Evolutionary conservation across 2,329 filamentous ascomycete species (phyloP).

Genomic region (Fusarium torulosum): DNA sequence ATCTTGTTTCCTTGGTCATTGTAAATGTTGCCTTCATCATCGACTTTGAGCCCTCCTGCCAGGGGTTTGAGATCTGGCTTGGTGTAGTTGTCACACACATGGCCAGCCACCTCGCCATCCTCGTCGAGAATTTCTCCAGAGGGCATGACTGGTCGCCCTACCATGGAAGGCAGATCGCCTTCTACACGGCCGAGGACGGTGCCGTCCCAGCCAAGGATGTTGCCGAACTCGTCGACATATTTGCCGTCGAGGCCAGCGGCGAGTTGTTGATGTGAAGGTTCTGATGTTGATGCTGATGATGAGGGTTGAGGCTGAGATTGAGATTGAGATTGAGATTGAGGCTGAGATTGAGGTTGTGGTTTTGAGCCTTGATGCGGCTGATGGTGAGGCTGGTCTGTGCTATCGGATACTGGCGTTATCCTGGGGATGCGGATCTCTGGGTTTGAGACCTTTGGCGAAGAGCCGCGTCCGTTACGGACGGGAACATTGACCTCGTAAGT

Average conservation of each 20-base stretch:
- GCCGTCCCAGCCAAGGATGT: constrained; percentile 63
- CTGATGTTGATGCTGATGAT: neutral
- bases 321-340: constrained; percentile 17
- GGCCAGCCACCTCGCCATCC: constrained; percentile 83
- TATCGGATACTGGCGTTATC: constrained; percentile 55
- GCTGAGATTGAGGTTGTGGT: constrained; percentile 25
- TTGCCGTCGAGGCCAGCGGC: constrained; percentile 61
- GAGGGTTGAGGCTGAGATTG: neutral
- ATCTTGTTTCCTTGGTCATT: constrained; percentile 69
- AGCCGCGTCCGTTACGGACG: constrained; percentile 33
- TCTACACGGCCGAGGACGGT: constrained; percentile 65
- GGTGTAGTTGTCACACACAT: constrained; percentile 70
- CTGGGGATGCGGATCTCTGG: constrained; percentile 55
- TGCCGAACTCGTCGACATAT: constrained; percentile 66
- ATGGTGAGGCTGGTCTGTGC: constrained; percentile 18
- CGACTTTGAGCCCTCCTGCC: constrained; percentile 66
- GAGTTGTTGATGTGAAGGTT: constrained; percentile 49
- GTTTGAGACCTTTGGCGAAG: constrained; percentile 31
- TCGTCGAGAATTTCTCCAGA: constrained; percentile 74
- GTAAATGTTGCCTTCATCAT: constrained; percentile 68
- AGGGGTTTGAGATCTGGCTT: constrained; percentile 65
- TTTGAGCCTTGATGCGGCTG: constrained; percentile 21
- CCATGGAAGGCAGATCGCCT: constrained; percentile 67
- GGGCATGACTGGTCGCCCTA: constrained; percentile 61
- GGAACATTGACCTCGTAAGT: constrained; percentile 47